Evolutionary conservation across 495 filamentous ascomycete species (phyloP).

Genomic region (Bryoglossum gracile): DNA sequence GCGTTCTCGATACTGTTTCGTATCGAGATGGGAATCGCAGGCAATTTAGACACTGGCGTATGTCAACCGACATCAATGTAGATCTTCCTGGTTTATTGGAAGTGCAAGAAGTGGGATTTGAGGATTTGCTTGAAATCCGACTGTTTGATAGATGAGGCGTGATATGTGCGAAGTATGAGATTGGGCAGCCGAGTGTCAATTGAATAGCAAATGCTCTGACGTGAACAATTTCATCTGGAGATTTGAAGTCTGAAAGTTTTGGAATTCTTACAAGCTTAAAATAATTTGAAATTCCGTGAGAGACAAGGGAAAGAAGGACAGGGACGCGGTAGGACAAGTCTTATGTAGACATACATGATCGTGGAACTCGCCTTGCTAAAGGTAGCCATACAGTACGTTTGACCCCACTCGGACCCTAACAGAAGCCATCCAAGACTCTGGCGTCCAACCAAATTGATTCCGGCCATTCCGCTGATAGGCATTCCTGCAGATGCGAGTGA

Average conservation of each 20-base stretch:
- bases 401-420: conserved; percentile 17
- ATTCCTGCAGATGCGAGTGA: neutral
- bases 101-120: no score
- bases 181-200: conserved; percentile 7
- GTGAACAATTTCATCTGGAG: neutral
- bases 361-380: conserved; percentile 7
- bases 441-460: conserved; percentile 17
- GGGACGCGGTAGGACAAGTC: conserved; percentile 5
- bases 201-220: conserved; percentile 10
- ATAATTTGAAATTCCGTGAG: neutral
- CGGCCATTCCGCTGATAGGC: conserved; percentile 15
- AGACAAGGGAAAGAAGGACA: neutral
- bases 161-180: no score
- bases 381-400: neutral
- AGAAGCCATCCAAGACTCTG: conserved; percentile 15
- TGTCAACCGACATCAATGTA: conserved; percentile 72
- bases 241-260: neutral
- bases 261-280: neutral
- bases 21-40: conserved; percentile 63
- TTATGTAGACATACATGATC: conserved; percentile 17
- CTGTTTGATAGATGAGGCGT: neutral
- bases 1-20: conserved; percentile 64
- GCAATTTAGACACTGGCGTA: conserved; percentile 59
- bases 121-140: conserved; percentile 2
- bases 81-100: conserved; percentile 5